Base-by-base conservation (phyloP, 2,329 filamentous ascomycete genomes). In the Acephala macrosclerotiorum region DNA sequence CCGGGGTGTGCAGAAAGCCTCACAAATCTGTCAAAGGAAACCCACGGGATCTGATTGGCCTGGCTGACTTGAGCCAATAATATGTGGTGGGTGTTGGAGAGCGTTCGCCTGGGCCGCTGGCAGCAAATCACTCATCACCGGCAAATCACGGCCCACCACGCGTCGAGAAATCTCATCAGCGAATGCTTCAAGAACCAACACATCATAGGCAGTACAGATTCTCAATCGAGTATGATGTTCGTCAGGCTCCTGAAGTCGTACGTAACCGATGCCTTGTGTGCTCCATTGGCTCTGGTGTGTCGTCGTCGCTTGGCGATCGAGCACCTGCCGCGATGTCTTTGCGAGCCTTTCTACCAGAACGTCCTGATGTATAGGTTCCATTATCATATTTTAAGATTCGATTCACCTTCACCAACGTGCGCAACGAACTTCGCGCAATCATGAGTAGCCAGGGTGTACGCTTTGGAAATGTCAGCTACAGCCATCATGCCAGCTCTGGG, bases 141-240 rank as follows among this genome's bases (percentile, higher is more conserved):
- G 49, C 49, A 53, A 53, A 53, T 53, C 9, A 53, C 18, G 25
- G 22, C 49, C 26, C 25, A 53, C 14, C 49, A 53, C 49, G 49
- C 49, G 49, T 53, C 25, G 11, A 25, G 14, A n/a, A 22, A 16
- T 14, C 18, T 42, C 38, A 16, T 49, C 45, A 49, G n/a, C 4
- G 6, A 49, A 14, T n/a, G 4, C 18, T 5, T 22, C 45, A 14
- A 22, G 11, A 25, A 12, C 8, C 45, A 49, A 49, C 45, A 49
- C 45, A 49, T 49, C n/a, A 49, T n/a, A 16, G 20, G 2, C 45
- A 11, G 20, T n/a, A 8, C 45, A 42, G 29, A 42, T 5, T 12
- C n/a, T 12, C 40, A 42, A 16, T 42, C 2, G 14, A 42, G n/a
- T 42, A n/a, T 6, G 16, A 42, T 49, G 20, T 22, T 12, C 20